Evolutionary conservation across 208 protist genomes (phyloP), one percentile per base, ranked within the genome.

Genomic region (Trypanosomatidae sp.): DNA sequence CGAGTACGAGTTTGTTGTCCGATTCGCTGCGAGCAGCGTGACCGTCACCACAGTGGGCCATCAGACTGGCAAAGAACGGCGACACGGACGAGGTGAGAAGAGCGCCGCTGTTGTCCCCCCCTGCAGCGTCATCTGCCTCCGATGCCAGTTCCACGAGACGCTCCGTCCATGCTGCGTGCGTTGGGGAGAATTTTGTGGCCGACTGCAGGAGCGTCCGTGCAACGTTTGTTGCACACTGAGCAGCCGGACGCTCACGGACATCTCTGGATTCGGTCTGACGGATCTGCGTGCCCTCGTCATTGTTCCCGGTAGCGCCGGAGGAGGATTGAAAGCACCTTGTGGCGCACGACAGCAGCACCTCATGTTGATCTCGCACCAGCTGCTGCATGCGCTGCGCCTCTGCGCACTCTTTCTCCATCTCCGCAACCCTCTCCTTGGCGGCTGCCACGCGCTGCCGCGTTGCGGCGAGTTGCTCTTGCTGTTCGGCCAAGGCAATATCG

Each of bases 351-450:
- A 70, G 15, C 13, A 71, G 30, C n/a, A 12, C 50, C 33, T 52
- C 72, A 55, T 50, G 55, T 47, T 73, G 60, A 22, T 55, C 49
- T 43, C 60, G 58, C 39, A 71, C 60, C 7, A 73, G 56, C 3
- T 56, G 43, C 28, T 73, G 50, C 28, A 62, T 28, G 6, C 49
- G 62, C 60, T 69, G 59, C 25, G 25, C 30, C 46, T 41, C 67
- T 15, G 65, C 69, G 30, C 60, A 44, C 25, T 80, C 53, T 7
- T n/a, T 59, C 25, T 80, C 76, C 28, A 84, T 53, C 3, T 33
- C 44, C 25, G 28, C 25, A 36, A 50, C 58, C 39, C 66, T 68
- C 19, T 62, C 41, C 19, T 49, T 33, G 15, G 75, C 71, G 19
- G 41, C 71, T 17, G 12, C 69, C 67, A 77, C 46, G 49, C 60